These are phyloP conservation scores for Metschnikowia picachoensis DNA, from an alignment of 805 yeast genomes.

Conservation along the genomic window DNA sequence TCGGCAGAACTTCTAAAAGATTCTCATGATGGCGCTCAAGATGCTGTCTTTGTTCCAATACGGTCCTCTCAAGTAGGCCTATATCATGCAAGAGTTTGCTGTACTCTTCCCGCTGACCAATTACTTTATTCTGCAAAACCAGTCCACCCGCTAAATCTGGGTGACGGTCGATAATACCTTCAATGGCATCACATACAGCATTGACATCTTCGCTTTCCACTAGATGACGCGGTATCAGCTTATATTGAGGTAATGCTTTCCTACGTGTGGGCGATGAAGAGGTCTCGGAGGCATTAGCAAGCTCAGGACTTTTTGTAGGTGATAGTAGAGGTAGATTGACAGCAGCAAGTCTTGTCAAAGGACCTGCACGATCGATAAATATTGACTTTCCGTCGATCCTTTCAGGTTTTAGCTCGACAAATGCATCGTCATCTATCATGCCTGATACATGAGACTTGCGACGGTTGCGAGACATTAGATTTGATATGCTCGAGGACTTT, in stretches of 20 bases:
- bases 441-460: not conserved
- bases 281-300: conserved; percentile 1
- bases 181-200: conserved; percentile 31
- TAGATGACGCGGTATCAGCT: conserved; percentile 2
- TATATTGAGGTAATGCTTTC: conserved; percentile 4
- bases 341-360: conserved; percentile 18
- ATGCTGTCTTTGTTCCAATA: conserved; percentile 42
- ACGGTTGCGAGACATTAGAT: conserved; percentile 1
- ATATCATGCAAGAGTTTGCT: conserved; percentile 35
- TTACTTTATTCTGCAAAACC: not conserved
- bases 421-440: not conserved
- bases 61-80: conserved; percentile 37
- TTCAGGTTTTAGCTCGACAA: conserved; percentile 20
- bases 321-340: conserved; percentile 25
- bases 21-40: conserved; percentile 30
- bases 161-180: conserved; percentile 7
- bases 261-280: conserved; percentile 16
- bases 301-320: not conserved
- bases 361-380: conserved; percentile 31
- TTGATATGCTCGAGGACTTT: conserved; percentile 27
- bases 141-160: conserved; percentile 4
- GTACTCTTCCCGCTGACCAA: conserved; percentile 31
- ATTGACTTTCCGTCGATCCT: conserved; percentile 48
- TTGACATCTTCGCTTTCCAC: conserved; percentile 36
- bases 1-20: conserved; percentile 21